Evolutionary conservation across 2,329 filamentous ascomycete species (phyloP).

Genomic region (Curvularia eragrostidis): DNA sequence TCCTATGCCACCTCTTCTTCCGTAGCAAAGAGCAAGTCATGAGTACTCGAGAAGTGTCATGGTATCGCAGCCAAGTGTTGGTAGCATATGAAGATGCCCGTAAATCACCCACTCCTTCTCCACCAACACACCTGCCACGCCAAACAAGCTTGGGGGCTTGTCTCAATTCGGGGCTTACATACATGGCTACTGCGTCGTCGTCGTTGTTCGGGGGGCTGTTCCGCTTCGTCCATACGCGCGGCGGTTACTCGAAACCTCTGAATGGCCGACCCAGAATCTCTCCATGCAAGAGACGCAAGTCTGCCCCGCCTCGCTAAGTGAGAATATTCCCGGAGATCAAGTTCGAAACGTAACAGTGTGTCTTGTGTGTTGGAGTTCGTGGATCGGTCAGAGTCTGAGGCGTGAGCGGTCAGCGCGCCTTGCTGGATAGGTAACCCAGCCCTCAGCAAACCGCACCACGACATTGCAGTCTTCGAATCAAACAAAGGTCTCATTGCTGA

Average conservation of each 20-base stretch:
- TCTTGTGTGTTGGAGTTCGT: conserved; percentile 7
- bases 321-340: conserved; percentile 1
- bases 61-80: conserved; percentile 6
- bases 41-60: background rate
- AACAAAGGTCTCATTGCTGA: background rate
- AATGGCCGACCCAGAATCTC: conserved; percentile 14
- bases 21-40: conserved; percentile 1
- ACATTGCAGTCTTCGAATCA: background rate
- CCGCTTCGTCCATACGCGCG: conserved; percentile 15
- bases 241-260: conserved; percentile 23
- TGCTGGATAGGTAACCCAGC: conserved; percentile 1
- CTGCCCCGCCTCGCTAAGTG: conserved; percentile 13
- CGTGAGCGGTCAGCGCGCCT: conserved; percentile 8
- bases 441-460: background rate
- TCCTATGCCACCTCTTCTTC: background rate
- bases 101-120: conserved; percentile 11
- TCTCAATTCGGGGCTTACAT: conserved; percentile 12
- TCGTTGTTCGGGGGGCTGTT: conserved; percentile 16
- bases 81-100: conserved; percentile 2
- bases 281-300: conserved; percentile 10
- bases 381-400: conserved; percentile 11
- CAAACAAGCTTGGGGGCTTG: conserved; percentile 10
- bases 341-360: background rate
- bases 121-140: conserved; percentile 3
- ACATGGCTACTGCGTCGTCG: conserved; percentile 1